Evolutionary conservation across 768 basidiomycete genomes (phyloP).

Genomic region (Mycena venus): DNA sequence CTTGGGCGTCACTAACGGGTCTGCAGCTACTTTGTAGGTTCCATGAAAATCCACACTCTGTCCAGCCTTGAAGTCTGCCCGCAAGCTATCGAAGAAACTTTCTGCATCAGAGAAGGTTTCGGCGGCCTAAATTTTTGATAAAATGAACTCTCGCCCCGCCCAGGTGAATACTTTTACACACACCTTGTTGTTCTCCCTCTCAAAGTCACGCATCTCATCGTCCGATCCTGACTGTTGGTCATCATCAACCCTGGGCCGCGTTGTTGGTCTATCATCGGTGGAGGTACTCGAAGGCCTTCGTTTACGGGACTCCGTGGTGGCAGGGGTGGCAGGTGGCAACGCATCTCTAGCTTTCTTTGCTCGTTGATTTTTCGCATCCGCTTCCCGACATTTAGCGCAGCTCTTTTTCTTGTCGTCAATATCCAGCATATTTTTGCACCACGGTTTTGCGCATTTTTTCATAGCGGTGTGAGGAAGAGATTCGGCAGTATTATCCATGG

Average conservation of each 20-base stretch:
- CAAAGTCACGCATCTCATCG: not conserved
- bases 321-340: not conserved
- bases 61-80: not conserved
- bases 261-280: not conserved
- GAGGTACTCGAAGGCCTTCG: not conserved
- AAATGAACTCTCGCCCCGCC: too few relatives aligned
- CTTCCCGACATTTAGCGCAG: not conserved
- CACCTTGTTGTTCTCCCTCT: not conserved
- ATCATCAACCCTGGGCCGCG: not conserved
- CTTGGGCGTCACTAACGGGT: constrained; percentile 31
- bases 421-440: not conserved
- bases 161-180: not conserved
- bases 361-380: not conserved
- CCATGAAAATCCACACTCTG: constrained; percentile 38
- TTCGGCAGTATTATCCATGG: not conserved
- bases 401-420: not conserved
- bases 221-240: not conserved
- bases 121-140: not conserved
- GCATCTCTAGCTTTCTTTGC: not conserved
- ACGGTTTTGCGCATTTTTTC: not conserved
- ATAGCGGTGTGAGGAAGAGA: not conserved
- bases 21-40: constrained; percentile 32
- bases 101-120: not conserved
- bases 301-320: not conserved
- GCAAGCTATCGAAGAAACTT: constrained; percentile 3